Evolutionary conservation across 2,329 filamentous ascomycete species (phyloP).

Genomic region (Aspergillus sp.): DNA sequence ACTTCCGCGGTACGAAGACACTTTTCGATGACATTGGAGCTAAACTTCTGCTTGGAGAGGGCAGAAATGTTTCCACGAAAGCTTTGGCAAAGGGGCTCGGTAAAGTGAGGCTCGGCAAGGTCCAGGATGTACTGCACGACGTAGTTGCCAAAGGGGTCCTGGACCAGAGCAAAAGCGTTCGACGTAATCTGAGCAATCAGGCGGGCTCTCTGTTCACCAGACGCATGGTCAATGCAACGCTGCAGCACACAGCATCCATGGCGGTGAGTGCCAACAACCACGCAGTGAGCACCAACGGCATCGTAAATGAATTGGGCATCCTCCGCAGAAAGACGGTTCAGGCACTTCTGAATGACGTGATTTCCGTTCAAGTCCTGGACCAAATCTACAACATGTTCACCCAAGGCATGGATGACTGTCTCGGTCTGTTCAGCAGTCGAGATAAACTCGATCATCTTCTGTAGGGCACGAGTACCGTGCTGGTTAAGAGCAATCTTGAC

Average conservation of each 20-base stretch:
- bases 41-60: constrained; percentile 95
- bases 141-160: constrained; percentile 98
- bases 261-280: constrained; percentile 91
- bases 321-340: constrained; percentile 81
- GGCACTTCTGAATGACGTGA: constrained; percentile 97
- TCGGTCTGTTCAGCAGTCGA: constrained; percentile 78
- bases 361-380: constrained; percentile 98
- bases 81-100: constrained; percentile 76
- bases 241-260: constrained; percentile 98
- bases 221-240: constrained; percentile 95
- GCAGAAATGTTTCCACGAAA: constrained; percentile 69
- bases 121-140: constrained; percentile 99
- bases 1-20: constrained; percentile 78
- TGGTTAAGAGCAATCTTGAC: constrained; percentile 94
- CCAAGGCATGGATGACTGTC: constrained; percentile 80
- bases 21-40: constrained; percentile 98
- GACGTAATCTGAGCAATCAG: constrained; percentile 82
- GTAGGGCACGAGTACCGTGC: constrained; percentile 90
- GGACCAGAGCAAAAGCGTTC: constrained; percentile 82
- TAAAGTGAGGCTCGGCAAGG: constrained; percentile 80
- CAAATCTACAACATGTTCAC: constrained; percentile 80
- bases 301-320: constrained; percentile 97
- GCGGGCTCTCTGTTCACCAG: constrained; percentile 80
- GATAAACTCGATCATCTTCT: constrained; percentile 99
- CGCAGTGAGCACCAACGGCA: constrained; percentile 79